Conservation (phyloP, 306 rosid species). For the Quercus glauca region DNA sequence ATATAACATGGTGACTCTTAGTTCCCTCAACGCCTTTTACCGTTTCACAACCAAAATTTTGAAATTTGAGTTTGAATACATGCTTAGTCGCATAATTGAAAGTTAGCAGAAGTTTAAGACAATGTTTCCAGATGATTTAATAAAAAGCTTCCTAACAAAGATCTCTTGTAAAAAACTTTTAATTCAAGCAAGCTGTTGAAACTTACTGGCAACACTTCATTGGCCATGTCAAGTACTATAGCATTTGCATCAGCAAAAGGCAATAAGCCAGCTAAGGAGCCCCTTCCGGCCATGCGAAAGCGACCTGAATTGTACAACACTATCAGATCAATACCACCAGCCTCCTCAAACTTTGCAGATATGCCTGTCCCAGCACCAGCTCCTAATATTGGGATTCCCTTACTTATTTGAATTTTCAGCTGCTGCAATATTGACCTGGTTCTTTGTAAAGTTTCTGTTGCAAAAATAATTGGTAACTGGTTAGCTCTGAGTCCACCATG, state of each 20-base stretch:
- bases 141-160: not conserved
- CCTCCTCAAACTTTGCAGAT: constrained; percentile 98
- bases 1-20: not conserved
- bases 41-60: not conserved
- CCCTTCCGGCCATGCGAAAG: constrained; percentile 97
- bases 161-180: not conserved
- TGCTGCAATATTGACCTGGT: constrained; percentile 65
- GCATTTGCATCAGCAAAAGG: constrained; percentile 98
- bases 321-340: constrained; percentile 87
- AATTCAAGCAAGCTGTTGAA: constrained; percentile 24
- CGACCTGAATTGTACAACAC: constrained; percentile 92
- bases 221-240: constrained; percentile 87
- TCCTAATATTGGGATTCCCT: constrained; percentile 76
- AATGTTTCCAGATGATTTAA: not conserved
- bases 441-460: constrained; percentile 71
- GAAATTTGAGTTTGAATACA: not conserved
- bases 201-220: constrained; percentile 89
- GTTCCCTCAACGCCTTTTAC: not conserved
- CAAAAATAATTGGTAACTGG: constrained; percentile 10
- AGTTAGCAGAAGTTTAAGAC: not conserved
- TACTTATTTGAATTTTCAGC: constrained; percentile 59
- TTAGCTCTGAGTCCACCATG: constrained; percentile 9
- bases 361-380: constrained; percentile 97
- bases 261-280: constrained; percentile 84
- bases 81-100: not conserved